phyloP scores from a whole-genome alignment of 1,284 basidiomycete species.

The Filobasidium uniguttulatum region DNA sequence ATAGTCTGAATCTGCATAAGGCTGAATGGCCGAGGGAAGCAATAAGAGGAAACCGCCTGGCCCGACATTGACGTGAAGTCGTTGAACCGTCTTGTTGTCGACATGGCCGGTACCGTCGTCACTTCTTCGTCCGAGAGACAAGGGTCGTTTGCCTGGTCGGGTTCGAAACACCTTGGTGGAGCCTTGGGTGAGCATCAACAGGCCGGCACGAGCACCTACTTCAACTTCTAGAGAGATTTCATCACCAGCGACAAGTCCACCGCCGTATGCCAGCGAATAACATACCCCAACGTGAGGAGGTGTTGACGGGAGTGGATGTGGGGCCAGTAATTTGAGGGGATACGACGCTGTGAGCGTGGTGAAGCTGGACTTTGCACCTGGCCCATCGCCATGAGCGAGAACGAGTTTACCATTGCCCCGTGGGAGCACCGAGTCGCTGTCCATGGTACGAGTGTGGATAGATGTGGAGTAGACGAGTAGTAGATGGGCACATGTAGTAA shows the following conservation, averaged over 20 bases:
- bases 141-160: slow-evolving; percentile 41
- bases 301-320: slow-evolving; percentile 37
- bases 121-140: slow-evolving; percentile 10
- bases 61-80: slow-evolving; percentile 46
- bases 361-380: slow-evolving; percentile 44
- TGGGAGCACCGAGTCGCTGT: too few relatives aligned
- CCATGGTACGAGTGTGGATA: slow-evolving; percentile 6
- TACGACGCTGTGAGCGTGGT: slow-evolving; percentile 67
- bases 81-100: slow-evolving; percentile 27
- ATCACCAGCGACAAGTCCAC: slow-evolving; percentile 85
- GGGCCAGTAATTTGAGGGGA: slow-evolving; percentile 79
- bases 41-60: slow-evolving; percentile 51
- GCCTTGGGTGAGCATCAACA: slow-evolving; percentile 46
- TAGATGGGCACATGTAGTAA: too few relatives aligned
- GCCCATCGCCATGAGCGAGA: too few relatives aligned
- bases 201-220: slow-evolving; percentile 40
- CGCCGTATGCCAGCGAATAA: slow-evolving; percentile 81
- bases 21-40: slow-evolving; percentile 85
- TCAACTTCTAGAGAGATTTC: slow-evolving; percentile 50
- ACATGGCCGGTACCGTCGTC: slow-evolving; percentile 34
- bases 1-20: slow-evolving; percentile 70
- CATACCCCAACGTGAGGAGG: slow-evolving; percentile 46
- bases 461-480: not conserved
- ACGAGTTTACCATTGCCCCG: too few relatives aligned
- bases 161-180: slow-evolving; percentile 85